phyloP scores from a whole-genome alignment of 495 filamentous ascomycete species.

The Penicillium daleae region DNA sequence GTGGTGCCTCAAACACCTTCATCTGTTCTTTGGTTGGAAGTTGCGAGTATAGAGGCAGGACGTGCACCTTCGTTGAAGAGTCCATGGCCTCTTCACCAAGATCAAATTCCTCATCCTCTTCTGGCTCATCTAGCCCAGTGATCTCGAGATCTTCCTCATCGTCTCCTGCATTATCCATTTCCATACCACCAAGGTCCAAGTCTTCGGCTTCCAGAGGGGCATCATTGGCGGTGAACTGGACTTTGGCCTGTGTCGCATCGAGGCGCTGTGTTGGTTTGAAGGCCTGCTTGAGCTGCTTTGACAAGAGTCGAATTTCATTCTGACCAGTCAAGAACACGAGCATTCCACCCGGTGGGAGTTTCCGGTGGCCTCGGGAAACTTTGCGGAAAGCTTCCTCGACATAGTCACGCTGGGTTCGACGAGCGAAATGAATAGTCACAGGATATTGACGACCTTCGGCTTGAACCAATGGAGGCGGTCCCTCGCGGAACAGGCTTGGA shows the following conservation, averaged over 20 bases:
- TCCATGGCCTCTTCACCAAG: slow-evolving; percentile 63
- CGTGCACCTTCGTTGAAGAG: slow-evolving; percentile 73
- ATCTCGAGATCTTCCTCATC: slow-evolving; percentile 52
- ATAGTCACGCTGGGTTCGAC: slow-evolving; percentile 83
- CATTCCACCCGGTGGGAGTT: slow-evolving; percentile 88
- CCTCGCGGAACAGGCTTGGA: slow-evolving; percentile 70
- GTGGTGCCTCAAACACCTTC: slow-evolving; percentile 86
- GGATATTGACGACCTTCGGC: slow-evolving; percentile 93
- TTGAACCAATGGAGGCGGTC: slow-evolving; percentile 80
- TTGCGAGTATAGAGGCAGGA: slow-evolving; percentile 90
- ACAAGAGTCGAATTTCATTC: slow-evolving; percentile 80
- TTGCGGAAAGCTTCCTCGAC: slow-evolving; percentile 87
- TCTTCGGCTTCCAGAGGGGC: slow-evolving; percentile 85
- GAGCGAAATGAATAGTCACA: slow-evolving; percentile 87
- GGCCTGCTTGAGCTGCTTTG: slow-evolving; percentile 73
- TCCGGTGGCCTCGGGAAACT: slow-evolving; percentile 83
- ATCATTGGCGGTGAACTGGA: slow-evolving; percentile 75
- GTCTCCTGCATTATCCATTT: slow-evolving; percentile 46
- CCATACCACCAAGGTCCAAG: slow-evolving; percentile 72
- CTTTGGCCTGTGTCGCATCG: slow-evolving; percentile 59
- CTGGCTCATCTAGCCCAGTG: slow-evolving; percentile 52
- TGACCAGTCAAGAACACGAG: slow-evolving; percentile 96
- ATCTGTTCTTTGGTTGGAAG: slow-evolving; percentile 93
- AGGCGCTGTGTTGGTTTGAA: slow-evolving; percentile 64
- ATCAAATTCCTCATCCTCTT: slow-evolving; percentile 63